Percentiles rank a stretch among this genome's conserved stretches.
Conservation (phyloP, 2,329 filamentous ascomycete genomes). For the Lachnellula subtilissima region DNA sequence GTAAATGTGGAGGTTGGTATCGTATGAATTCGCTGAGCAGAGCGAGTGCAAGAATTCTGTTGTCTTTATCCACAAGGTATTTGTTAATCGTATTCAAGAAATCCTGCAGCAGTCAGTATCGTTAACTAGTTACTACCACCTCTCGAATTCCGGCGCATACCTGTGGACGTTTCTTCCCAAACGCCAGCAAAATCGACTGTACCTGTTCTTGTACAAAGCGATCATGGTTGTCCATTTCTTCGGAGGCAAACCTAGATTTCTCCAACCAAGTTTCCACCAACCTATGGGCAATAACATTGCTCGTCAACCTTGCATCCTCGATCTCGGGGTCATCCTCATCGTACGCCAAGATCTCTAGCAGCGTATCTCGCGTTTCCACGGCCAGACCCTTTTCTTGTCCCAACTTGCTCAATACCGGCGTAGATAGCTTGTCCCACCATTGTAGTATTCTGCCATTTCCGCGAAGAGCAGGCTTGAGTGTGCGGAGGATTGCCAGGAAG, state of each 20-base stretch:
- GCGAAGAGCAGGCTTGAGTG: slow-evolving; percentile 58
- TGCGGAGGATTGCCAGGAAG: slow-evolving; percentile 65
- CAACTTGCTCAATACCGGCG: slow-evolving; percentile 51
- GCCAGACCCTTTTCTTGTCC: slow-evolving; percentile 59
- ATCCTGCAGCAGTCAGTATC: slow-evolving; percentile 41
- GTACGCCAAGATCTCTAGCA: slow-evolving; percentile 59
- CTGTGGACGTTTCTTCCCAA: slow-evolving; percentile 65
- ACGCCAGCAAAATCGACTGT: slow-evolving; percentile 38
- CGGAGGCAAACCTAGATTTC: slow-evolving; percentile 35
- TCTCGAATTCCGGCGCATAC: slow-evolving; percentile 28
- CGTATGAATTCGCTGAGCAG: slow-evolving; percentile 70
- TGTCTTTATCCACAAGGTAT: slow-evolving; percentile 59
- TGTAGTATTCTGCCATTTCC: slow-evolving; percentile 58
- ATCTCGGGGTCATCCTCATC: slow-evolving; percentile 53
- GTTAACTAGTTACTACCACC: too few species aligned
- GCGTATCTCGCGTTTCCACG: slow-evolving; percentile 58
- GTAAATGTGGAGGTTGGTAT: slow-evolving; percentile 72
- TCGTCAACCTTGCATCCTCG: slow-evolving; percentile 40
- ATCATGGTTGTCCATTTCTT: slow-evolving; percentile 39
- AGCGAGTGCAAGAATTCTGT: slow-evolving; percentile 59
- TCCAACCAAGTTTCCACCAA: slow-evolving; percentile 55
- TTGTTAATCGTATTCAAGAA: slow-evolving; percentile 62
- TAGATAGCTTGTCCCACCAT: slow-evolving; percentile 66
- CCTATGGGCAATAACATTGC: slow-evolving; percentile 50
- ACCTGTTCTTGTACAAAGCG: slow-evolving; percentile 42